Percentiles rank a stretch among this genome's conserved stretches.
Conservation (phyloP, 2,329 filamentous ascomycete genomes). For the Cryphonectria carpinicola region DNA sequence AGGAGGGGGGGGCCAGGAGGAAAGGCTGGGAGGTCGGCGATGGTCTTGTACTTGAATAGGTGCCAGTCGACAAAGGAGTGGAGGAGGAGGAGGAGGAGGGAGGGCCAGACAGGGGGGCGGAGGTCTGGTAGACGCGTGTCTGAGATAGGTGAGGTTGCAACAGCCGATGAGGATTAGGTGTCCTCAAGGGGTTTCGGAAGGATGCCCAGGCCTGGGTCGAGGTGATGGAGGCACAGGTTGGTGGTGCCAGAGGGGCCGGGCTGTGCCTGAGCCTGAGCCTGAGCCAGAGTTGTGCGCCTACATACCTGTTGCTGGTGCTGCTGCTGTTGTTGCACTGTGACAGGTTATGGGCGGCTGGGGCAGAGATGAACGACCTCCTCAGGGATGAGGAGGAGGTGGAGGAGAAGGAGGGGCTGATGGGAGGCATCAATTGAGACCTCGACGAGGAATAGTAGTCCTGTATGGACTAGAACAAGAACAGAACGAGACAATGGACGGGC, state of each 20-base stretch:
- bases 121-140: constrained; percentile 38
- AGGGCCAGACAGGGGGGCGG: constrained; percentile 29
- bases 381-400: constrained; percentile 20
- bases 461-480: background rate
- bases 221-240: constrained; percentile 14
- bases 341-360: background rate
- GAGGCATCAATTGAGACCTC: constrained; percentile 28
- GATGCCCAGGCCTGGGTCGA: constrained; percentile 9
- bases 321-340: constrained; percentile 16
- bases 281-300: constrained; percentile 21
- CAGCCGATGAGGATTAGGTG: constrained; percentile 39
- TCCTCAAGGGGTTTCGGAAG: constrained; percentile 33
- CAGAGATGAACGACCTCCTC: constrained; percentile 18
- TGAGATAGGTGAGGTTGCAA: constrained; percentile 12
- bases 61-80: constrained; percentile 25
- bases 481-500: constrained; percentile 15
- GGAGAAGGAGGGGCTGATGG: constrained; percentile 27
- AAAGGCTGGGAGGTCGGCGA: constrained; percentile 19
- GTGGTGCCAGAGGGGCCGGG: constrained; percentile 9
- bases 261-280: constrained; percentile 12
- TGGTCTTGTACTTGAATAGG: constrained; percentile 20
- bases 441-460: constrained; percentile 12
- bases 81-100: constrained; percentile 31
- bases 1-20: constrained; percentile 17
- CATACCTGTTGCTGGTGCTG: constrained; percentile 4